phyloP scores from a whole-genome alignment of 768 basidiomycete genomes.

The Sporobolomyces phaffii region DNA sequence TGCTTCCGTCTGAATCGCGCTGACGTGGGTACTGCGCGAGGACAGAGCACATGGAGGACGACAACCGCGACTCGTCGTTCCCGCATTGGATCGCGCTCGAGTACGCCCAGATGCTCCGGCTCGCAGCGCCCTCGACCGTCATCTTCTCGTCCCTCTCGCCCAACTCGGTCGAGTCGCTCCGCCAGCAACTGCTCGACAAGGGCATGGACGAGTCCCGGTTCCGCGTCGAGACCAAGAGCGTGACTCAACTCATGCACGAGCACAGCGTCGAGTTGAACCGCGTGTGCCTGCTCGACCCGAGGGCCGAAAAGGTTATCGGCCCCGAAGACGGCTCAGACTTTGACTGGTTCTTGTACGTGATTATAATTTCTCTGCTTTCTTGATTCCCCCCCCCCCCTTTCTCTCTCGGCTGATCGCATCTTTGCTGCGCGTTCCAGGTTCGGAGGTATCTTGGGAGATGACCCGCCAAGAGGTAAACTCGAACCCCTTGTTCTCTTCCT shows the following conservation, averaged over 20 bases:
- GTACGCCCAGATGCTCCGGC: conserved; percentile 50
- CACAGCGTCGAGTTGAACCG: conserved; percentile 52
- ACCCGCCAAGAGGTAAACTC: conserved; percentile 63
- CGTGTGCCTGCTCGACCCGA: conserved; percentile 92
- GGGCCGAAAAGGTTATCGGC: conserved; percentile 61
- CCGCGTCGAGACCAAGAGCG: conserved; percentile 53
- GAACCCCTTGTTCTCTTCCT: not conserved
- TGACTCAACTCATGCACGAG: conserved; percentile 57
- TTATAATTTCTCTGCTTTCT: no score
- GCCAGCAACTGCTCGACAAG: conserved; percentile 27
- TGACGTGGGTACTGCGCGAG: no score
- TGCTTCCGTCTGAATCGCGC: not conserved
- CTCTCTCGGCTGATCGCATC: not conserved
- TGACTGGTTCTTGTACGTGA: conserved; percentile 67
- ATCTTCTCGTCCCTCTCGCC: conserved; percentile 81
- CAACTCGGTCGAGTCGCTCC: conserved; percentile 59
- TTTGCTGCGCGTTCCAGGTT: conserved; percentile 1
- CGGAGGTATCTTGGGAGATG: conserved; percentile 64
- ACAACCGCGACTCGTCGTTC: conserved; percentile 62
- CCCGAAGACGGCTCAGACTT: conserved; percentile 75
- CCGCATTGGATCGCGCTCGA: conserved; percentile 83
- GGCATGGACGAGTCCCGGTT: conserved; percentile 47
- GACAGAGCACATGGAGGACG: conserved; percentile 90
- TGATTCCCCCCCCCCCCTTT: no score
- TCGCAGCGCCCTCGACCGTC: conserved; percentile 48